Evolutionary conservation across 768 basidiomycete species (phyloP).

Genomic region (Rhodosporidiobolus sp.): DNA sequence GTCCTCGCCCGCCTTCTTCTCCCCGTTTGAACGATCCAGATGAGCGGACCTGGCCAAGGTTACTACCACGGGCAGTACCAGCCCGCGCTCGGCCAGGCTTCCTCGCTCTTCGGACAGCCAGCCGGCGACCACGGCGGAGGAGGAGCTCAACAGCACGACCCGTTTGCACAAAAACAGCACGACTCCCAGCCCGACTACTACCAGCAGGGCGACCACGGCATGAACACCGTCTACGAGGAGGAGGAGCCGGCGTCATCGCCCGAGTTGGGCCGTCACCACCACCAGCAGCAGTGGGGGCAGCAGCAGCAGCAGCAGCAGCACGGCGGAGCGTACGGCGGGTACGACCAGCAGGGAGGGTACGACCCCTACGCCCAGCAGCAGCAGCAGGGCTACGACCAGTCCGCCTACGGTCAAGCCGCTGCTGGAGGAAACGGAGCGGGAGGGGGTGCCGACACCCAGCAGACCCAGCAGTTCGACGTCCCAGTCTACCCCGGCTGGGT

Average conservation of each 20-base stretch:
- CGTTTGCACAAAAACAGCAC: not conserved
- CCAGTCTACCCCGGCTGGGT: constrained; percentile 38
- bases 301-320: constrained; percentile 1
- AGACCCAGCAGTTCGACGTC: constrained; percentile 11
- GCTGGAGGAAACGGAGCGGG: not conserved
- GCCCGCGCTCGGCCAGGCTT: not conserved
- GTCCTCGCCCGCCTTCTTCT: no score
- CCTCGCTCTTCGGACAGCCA: not conserved
- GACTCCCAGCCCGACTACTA: not conserved
- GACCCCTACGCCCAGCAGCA: not conserved
- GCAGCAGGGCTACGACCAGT: not conserved
- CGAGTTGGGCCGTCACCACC: constrained; percentile 17
- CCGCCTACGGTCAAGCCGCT: not conserved
- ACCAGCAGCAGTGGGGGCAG: not conserved
- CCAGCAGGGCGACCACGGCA: constrained; percentile 4
- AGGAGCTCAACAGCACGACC: not conserved
- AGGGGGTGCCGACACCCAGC: not conserved
- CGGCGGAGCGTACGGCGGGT: not conserved
- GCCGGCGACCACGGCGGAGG: not conserved
- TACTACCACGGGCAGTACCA: not conserved
- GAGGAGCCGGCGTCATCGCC: constrained; percentile 30
- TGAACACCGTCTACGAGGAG: constrained; percentile 35
- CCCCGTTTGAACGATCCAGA: not conserved
- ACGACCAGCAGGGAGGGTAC: not conserved
- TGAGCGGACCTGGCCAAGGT: constrained; percentile 15